A percentile compares a stretch with the other conserved stretches of the same genome.
These are phyloP conservation scores for Tarenaya hassleriana DNA, from an alignment of 345 rosid genomes.

Conservation along the genomic window DNA sequence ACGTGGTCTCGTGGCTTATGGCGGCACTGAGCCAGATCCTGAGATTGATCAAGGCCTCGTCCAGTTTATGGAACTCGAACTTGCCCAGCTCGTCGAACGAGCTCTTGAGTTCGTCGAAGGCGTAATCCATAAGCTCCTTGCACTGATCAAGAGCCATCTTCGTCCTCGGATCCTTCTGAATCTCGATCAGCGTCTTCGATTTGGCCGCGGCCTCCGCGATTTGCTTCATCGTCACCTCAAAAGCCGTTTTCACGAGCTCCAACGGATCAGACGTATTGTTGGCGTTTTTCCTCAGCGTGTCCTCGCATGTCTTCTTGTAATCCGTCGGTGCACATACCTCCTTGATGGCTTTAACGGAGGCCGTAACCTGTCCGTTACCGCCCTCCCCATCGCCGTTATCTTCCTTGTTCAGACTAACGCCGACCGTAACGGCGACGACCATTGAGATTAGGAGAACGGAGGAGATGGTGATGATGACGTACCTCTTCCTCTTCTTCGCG, in stretches of 20 bases:
- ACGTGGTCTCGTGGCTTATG: conserved; percentile 67
- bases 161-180: conserved; percentile 53
- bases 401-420: conserved; percentile 22
- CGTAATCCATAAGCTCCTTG: conserved; percentile 55
- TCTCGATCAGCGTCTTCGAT: conserved; percentile 35
- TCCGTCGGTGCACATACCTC: conserved; percentile 66
- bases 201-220: conserved; percentile 41
- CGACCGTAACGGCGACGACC: conserved; percentile 48
- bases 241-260: conserved; percentile 47
- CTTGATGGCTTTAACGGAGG: conserved; percentile 53
- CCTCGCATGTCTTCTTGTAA: conserved; percentile 45
- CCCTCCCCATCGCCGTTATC: not conserved
- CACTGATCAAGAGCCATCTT: conserved; percentile 52
- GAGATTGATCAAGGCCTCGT: conserved; percentile 39
- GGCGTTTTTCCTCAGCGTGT: conserved; percentile 31
- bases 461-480: conserved; percentile 31
- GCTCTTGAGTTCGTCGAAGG: conserved; percentile 41
- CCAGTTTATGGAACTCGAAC: conserved; percentile 34
- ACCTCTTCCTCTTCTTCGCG: conserved; percentile 38
- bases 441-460: conserved; percentile 45
- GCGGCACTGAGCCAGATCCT: conserved; percentile 81
- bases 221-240: conserved; percentile 39
- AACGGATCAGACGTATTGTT: conserved; percentile 52
- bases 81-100: conserved; percentile 37
- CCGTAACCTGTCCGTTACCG: conserved; percentile 16